A percentile compares a stretch with the other conserved stretches of the same genome.
phyloP scores from a whole-genome alignment of 331 rosid species.

The Pyracantha coccinea region DNA sequence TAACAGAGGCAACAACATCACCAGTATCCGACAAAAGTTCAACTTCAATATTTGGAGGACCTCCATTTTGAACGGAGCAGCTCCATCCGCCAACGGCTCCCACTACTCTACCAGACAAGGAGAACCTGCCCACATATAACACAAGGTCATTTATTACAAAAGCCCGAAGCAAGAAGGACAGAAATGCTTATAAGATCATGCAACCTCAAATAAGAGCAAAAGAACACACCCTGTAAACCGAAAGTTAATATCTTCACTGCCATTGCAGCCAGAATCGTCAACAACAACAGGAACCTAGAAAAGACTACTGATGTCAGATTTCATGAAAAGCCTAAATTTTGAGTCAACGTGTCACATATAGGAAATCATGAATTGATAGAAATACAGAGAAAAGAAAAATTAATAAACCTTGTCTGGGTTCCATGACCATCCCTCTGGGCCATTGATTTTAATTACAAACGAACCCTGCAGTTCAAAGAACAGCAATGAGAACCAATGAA shows the following conservation, averaged over 20 bases:
- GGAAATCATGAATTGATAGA: neutral
- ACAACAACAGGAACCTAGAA: slow-evolving; percentile 78
- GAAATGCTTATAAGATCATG: neutral
- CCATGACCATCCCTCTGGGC: slow-evolving; percentile 99
- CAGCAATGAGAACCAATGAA: too few species aligned
- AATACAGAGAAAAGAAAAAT: neutral
- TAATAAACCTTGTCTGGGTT: slow-evolving; percentile 69
- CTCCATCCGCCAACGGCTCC: slow-evolving; percentile 92
- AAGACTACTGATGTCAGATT: neutral
- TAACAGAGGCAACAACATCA: slow-evolving; percentile 60
- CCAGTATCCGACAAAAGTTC: slow-evolving; percentile 62
- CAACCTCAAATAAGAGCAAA: neutral
- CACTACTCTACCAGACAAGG: slow-evolving; percentile 80
- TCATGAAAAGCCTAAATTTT: slow-evolving; percentile 9
- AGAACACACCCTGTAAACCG: slow-evolving; percentile 81
- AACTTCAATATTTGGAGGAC: slow-evolving; percentile 78
- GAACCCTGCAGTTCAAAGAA: slow-evolving; percentile 59
- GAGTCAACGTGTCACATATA: slow-evolving; percentile 2
- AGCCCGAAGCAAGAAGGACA: slow-evolving; percentile 10
- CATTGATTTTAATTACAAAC: slow-evolving; percentile 68
- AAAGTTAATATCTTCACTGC: slow-evolving; percentile 87
- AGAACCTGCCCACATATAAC: slow-evolving; percentile 50
- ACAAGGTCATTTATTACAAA: slow-evolving; percentile 3
- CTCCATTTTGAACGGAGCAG: slow-evolving; percentile 64
- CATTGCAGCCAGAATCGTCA: slow-evolving; percentile 83